A percentile compares a stretch with the other conserved stretches of the same genome.
These are phyloP conservation scores for Torrubiellomyces zombiae DNA, from an alignment of 2,329 filamentous ascomycete species.

Conservation along the genomic window DNA sequence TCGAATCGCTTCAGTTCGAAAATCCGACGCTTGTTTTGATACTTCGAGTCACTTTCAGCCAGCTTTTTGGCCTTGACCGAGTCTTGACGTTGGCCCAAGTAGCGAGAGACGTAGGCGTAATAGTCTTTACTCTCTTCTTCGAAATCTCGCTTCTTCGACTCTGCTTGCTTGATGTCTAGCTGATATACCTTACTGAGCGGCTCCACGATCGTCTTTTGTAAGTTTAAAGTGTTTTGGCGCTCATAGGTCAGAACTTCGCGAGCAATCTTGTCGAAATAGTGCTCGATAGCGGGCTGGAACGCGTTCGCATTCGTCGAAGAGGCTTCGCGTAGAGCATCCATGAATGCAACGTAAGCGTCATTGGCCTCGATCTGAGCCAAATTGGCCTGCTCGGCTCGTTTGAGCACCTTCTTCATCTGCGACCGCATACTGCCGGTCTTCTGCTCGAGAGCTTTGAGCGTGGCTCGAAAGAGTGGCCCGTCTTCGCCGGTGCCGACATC, in stretches of 20 bases:
- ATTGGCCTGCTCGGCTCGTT: slow-evolving; percentile 80
- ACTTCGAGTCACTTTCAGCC: slow-evolving; percentile 87
- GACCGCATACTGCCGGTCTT: slow-evolving; percentile 89
- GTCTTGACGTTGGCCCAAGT: slow-evolving; percentile 91
- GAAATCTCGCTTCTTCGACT: slow-evolving; percentile 92
- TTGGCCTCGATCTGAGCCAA: slow-evolving; percentile 69
- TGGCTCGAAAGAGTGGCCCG: slow-evolving; percentile 87
- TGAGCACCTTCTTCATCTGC: slow-evolving; percentile 92
- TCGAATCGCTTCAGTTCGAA: slow-evolving; percentile 97
- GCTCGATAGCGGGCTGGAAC: slow-evolving; percentile 89
- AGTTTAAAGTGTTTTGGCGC: slow-evolving; percentile 62
- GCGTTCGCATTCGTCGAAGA: slow-evolving; percentile 86
- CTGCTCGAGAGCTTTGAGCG: slow-evolving; percentile 89
- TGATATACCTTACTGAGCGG: slow-evolving; percentile 84
- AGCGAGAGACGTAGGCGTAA: slow-evolving; percentile 86
- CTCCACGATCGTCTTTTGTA: slow-evolving; percentile 90
- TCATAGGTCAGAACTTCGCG: slow-evolving; percentile 81
- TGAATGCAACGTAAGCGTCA: slow-evolving; percentile 65
- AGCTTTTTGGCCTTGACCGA: slow-evolving; percentile 96
- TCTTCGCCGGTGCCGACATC: slow-evolving; percentile 78
- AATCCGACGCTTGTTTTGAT: slow-evolving; percentile 80
- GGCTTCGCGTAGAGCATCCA: slow-evolving; percentile 73
- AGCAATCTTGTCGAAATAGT: slow-evolving; percentile 96
- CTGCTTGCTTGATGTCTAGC: slow-evolving; percentile 92
- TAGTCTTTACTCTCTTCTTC: slow-evolving; percentile 98